These are phyloP conservation scores for Marchantia paleacea DNA, from an alignment of 225 moss, liverwort and hornwort species.

Conservation along the genomic window DNA sequence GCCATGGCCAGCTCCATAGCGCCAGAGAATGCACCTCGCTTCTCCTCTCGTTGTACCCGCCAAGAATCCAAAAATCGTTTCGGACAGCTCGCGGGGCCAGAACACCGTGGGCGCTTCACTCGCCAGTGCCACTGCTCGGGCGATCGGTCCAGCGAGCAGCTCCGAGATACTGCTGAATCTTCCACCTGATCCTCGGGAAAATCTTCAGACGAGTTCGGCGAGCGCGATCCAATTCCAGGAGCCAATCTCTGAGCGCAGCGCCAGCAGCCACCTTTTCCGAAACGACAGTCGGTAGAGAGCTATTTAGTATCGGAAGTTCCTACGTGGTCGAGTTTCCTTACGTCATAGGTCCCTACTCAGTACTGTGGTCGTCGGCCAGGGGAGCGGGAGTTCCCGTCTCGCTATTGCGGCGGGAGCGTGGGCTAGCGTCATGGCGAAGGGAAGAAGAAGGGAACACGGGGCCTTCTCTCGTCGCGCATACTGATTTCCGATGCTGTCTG, in stretches of 20 bases:
- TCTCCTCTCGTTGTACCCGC: not conserved
- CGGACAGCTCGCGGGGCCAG: too few species aligned
- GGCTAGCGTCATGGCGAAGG: not conserved
- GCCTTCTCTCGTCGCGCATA: not conserved
- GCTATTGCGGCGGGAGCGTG: not conserved
- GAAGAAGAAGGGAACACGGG: not conserved
- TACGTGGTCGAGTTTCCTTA: slow-evolving; percentile 1
- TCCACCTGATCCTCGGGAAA: slow-evolving; percentile 1
- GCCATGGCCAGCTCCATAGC: slow-evolving; percentile 22
- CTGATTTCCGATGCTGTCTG: not conserved
- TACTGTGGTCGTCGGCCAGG: not conserved
- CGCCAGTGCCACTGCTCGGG: too few species aligned
- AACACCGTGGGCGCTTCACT: too few species aligned
- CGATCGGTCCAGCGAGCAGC: too few species aligned
- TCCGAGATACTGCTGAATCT: not conserved
- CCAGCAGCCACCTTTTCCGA: not conserved
- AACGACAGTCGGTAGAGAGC: too few species aligned
- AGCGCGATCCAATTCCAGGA: not conserved
- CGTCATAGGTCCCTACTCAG: not conserved
- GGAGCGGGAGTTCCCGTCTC: too few species aligned
- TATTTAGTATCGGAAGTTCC: not conserved
- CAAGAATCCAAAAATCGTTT: not conserved
- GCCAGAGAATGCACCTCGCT: not conserved
- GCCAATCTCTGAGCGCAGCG: not conserved
- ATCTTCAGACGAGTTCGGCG: not conserved